These are phyloP conservation scores for Pyronema omphalodes DNA, from an alignment of 495 filamentous ascomycete genomes.

Conservation along the genomic window DNA sequence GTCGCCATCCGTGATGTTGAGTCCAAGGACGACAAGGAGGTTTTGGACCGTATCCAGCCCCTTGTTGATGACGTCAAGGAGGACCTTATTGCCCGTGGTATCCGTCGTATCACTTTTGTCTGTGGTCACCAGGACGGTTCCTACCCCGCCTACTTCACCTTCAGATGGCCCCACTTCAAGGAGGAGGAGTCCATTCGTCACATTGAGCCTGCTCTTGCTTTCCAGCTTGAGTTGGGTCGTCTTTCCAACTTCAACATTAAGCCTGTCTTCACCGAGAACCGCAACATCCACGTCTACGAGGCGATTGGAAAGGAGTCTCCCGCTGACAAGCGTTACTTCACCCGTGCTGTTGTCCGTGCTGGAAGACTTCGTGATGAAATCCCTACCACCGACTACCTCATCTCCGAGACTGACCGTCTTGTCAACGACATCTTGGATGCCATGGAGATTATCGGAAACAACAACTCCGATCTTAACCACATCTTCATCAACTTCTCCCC, in stretches of 20 bases:
- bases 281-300: slow-evolving; percentile 97
- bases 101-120: slow-evolving; percentile 87
- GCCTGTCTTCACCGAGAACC: slow-evolving; percentile 95
- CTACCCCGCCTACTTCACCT: slow-evolving; percentile 94
- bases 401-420: slow-evolving; percentile 86
- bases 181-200: slow-evolving; percentile 95
- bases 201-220: slow-evolving; percentile 85
- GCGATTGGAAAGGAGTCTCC: slow-evolving; percentile 84
- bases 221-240: slow-evolving; percentile 89
- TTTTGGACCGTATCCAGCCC: slow-evolving; percentile 50
- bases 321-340: slow-evolving; percentile 94
- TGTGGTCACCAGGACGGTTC: slow-evolving; percentile 88
- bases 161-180: slow-evolving; percentile 73
- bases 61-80: slow-evolving; percentile 68
- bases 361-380: slow-evolving; percentile 92
- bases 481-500: slow-evolving; percentile 99
- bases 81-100: slow-evolving; percentile 57
- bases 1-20: slow-evolving; percentile 83
- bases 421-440: slow-evolving; percentile 97
- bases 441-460: slow-evolving; percentile 94
- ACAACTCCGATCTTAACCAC: slow-evolving; percentile 97
- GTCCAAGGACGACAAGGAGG: slow-evolving; percentile 64
- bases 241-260: slow-evolving; percentile 94
- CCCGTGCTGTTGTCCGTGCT: slow-evolving; percentile 78
- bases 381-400: slow-evolving; percentile 90